Percentiles rank a stretch among this genome's conserved stretches.
phyloP scores from a whole-genome alignment of 768 basidiomycete genomes.

The Glaciozyma martinii region DNA sequence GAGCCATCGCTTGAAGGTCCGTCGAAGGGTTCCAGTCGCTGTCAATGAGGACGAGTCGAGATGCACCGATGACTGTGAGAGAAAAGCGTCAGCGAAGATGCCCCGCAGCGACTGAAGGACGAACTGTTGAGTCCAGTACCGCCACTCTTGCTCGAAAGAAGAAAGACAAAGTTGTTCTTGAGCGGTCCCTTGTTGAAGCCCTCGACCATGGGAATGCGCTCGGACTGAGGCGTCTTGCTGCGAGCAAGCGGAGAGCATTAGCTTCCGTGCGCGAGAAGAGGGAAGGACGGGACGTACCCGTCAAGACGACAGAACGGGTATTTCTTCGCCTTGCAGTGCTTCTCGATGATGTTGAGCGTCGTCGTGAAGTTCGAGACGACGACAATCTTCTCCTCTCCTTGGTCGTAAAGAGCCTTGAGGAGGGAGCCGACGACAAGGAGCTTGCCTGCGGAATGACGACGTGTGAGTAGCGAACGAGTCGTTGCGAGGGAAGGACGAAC shows the following conservation, averaged over 20 bases:
- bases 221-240: slow-evolving; percentile 41
- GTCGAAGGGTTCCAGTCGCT: slow-evolving; percentile 86
- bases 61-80: slow-evolving; percentile 62
- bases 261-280: background rate
- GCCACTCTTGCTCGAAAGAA: slow-evolving; percentile 89
- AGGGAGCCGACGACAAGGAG: slow-evolving; percentile 50
- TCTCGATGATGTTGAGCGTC: slow-evolving; percentile 84
- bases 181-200: slow-evolving; percentile 72
- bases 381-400: slow-evolving; percentile 86
- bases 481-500: slow-evolving; percentile 43
- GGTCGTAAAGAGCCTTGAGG: slow-evolving; percentile 47
- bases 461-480: background rate
- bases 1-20: slow-evolving; percentile 94
- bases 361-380: slow-evolving; percentile 88
- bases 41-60: slow-evolving; percentile 74
- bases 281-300: slow-evolving; percentile 49
- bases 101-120: slow-evolving; percentile 32
- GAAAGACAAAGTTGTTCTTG: slow-evolving; percentile 68
- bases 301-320: slow-evolving; percentile 81
- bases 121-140: slow-evolving; percentile 77
- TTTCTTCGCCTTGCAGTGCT: slow-evolving; percentile 62
- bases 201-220: slow-evolving; percentile 80
- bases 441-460: background rate
- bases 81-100: background rate
- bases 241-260: background rate